A percentile compares a stretch with the other conserved stretches of the same genome.
These are phyloP conservation scores for Metarhizium album DNA, from an alignment of 2,329 filamentous ascomycete genomes.

Conservation along the genomic window DNA sequence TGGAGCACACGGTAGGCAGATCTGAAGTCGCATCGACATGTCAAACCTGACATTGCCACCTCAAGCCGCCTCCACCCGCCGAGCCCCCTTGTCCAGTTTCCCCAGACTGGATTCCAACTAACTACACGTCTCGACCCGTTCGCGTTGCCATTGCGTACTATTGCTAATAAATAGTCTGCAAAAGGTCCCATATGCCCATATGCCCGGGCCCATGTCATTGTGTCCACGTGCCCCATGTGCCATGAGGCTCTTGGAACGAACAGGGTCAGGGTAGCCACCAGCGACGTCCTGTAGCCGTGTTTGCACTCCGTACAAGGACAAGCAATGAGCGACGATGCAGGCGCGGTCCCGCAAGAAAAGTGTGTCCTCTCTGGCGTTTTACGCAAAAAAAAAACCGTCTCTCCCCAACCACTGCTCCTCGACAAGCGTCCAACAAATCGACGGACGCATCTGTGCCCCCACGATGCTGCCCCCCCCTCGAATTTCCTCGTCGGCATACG, in stretches of 20 bases:
- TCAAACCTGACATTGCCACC: background rate
- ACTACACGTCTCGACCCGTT: too few relatives aligned
- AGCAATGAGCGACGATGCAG: background rate
- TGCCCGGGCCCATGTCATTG: too few relatives aligned
- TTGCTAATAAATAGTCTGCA: too few relatives aligned
- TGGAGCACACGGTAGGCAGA: background rate
- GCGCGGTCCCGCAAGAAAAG: background rate
- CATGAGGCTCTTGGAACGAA: background rate
- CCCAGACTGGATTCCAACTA: background rate
- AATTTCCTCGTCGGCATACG: background rate
- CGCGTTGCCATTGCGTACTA: too few relatives aligned
- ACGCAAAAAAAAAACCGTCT: background rate
- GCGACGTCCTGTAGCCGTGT: too few relatives aligned
- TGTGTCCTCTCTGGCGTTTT: too few relatives aligned
- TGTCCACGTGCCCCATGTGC: too few relatives aligned
- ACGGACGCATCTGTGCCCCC: background rate
- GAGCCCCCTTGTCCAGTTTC: background rate
- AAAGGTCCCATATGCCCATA: too few relatives aligned
- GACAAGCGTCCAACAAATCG: too few relatives aligned
- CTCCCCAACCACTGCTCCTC: background rate
- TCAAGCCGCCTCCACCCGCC: background rate
- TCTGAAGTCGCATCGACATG: background rate
- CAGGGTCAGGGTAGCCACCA: background rate
- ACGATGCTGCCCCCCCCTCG: background rate
- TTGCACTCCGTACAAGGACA: background rate